These are phyloP conservation scores for Leptographium galeiforme DNA, from an alignment of 2,329 filamentous ascomycete genomes.

Conservation along the genomic window DNA sequence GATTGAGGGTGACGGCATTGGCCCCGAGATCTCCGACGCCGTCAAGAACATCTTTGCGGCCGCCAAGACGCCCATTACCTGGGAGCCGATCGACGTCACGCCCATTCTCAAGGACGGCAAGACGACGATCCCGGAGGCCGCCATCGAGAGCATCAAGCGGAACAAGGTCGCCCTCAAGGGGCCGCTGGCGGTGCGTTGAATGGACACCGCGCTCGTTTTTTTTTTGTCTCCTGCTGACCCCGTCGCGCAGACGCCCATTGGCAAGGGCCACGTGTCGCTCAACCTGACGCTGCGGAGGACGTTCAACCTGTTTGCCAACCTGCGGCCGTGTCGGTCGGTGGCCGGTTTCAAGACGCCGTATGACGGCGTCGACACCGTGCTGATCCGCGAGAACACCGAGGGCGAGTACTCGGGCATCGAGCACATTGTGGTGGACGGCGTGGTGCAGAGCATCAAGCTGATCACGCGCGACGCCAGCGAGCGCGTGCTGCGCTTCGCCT, in stretches of 20 bases:
- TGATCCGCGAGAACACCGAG: constrained; percentile 99
- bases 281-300: constrained; percentile 97
- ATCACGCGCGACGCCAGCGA: constrained; percentile 92
- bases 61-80: constrained; percentile 83
- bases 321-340: constrained; percentile 94
- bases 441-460: constrained; percentile 99
- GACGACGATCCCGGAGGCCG: constrained; percentile 84
- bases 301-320: constrained; percentile 99
- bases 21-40: constrained; percentile 91
- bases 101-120: constrained; percentile 88
- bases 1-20: constrained; percentile 98
- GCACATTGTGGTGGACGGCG: constrained; percentile 93
- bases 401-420: constrained; percentile 99
- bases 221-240: background rate
- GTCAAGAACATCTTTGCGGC: constrained; percentile 98
- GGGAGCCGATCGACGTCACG: constrained; percentile 95
- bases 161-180: constrained; percentile 99
- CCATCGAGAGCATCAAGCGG: constrained; percentile 83
- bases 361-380: constrained; percentile 88
- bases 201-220: background rate
- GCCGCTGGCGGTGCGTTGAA: constrained; percentile 67
- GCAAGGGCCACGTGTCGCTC: constrained; percentile 97
- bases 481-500: constrained; percentile 91
- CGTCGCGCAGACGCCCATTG: constrained; percentile 62
- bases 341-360: constrained; percentile 98